phyloP scores from a whole-genome alignment of 257 asterid genomes.

The Rubia yunnanensis region DNA sequence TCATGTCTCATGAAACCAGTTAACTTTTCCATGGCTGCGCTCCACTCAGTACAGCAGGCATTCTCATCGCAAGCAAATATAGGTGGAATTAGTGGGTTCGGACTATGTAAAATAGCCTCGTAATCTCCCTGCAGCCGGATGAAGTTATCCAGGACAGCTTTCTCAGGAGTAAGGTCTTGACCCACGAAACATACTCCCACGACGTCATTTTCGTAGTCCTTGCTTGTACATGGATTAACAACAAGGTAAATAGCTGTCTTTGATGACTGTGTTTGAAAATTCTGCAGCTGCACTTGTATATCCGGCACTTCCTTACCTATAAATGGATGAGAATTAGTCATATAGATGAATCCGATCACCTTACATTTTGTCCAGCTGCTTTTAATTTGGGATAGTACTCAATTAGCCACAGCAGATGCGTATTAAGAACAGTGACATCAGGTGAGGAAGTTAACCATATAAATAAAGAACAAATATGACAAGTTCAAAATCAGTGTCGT shows the following conservation, averaged over 20 bases:
- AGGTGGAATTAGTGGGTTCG: constrained; percentile 57
- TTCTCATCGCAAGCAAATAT: constrained; percentile 60
- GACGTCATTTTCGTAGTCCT: constrained; percentile 39
- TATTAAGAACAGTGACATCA: too few species aligned
- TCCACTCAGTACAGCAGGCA: constrained; percentile 73
- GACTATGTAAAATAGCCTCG: constrained; percentile 43
- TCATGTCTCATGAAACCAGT: constrained; percentile 58
- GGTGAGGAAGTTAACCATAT: too few species aligned
- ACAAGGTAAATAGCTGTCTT: constrained; percentile 31
- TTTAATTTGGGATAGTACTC: too few species aligned
- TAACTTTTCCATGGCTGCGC: constrained; percentile 55
- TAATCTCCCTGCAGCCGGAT: constrained; percentile 64
- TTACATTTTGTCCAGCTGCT: too few species aligned
- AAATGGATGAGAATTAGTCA: not conserved
- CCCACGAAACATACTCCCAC: constrained; percentile 67
- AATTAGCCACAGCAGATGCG: too few species aligned
- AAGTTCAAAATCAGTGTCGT: not conserved
- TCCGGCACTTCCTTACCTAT: constrained; percentile 60
- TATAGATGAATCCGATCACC: not conserved
- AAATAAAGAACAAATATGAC: too few species aligned
- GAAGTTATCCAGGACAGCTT: constrained; percentile 40
- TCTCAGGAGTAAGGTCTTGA: constrained; percentile 58
- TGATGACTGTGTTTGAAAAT: constrained; percentile 21
- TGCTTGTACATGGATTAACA: constrained; percentile 54
- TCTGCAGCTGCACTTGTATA: constrained; percentile 44